Conservation (phyloP, 768 basidiomycete species). For the Boletus tylopilopsis region DNA sequence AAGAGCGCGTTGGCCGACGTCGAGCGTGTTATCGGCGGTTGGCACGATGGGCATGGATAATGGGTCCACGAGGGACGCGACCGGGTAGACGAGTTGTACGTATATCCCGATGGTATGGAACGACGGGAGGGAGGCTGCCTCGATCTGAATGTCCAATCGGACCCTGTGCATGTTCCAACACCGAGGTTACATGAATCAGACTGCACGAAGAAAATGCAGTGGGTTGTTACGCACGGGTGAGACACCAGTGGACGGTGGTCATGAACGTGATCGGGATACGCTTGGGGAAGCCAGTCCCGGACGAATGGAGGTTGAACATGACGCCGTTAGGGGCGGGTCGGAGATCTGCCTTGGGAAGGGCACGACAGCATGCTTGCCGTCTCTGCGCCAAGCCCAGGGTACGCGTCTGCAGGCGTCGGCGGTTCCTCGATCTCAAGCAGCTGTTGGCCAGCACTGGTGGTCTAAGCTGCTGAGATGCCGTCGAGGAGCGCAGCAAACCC, state of each 20-base stretch:
- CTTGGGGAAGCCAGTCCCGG: slow-evolving; percentile 47
- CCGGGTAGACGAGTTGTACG: slow-evolving; percentile 14
- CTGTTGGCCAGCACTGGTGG: too few relatives aligned
- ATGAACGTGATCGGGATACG: slow-evolving; percentile 35
- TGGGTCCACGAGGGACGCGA: slow-evolving; percentile 10
- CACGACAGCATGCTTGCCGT: background rate
- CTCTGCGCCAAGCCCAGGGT: slow-evolving; percentile 7
- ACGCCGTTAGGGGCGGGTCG: slow-evolving; percentile 13
- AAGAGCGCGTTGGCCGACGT: slow-evolving; percentile 14
- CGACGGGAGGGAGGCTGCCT: slow-evolving; percentile 16
- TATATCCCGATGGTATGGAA: slow-evolving; percentile 20
- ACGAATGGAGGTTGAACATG: slow-evolving; percentile 43
- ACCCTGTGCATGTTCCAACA: slow-evolving; percentile 5
- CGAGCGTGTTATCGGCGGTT: slow-evolving; percentile 19
- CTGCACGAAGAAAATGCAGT: background rate
- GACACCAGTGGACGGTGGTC: slow-evolving; percentile 31
- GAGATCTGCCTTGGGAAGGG: slow-evolving; percentile 7
- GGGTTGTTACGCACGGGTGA: slow-evolving; percentile 29
- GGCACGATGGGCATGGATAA: slow-evolving; percentile 16
- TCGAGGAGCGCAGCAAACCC: slow-evolving; percentile 30
- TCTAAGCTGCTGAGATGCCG: slow-evolving; percentile 21
- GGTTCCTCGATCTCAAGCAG: slow-evolving; percentile 13
- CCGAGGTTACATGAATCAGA: slow-evolving; percentile 8
- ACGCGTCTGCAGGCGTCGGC: slow-evolving; percentile 8
- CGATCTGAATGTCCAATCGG: background rate